Percentiles rank a stretch among this genome's conserved stretches.
Evolutionary conservation across 257 asterid species (phyloP).

Genomic region (Cynanchum wilfordii): DNA sequence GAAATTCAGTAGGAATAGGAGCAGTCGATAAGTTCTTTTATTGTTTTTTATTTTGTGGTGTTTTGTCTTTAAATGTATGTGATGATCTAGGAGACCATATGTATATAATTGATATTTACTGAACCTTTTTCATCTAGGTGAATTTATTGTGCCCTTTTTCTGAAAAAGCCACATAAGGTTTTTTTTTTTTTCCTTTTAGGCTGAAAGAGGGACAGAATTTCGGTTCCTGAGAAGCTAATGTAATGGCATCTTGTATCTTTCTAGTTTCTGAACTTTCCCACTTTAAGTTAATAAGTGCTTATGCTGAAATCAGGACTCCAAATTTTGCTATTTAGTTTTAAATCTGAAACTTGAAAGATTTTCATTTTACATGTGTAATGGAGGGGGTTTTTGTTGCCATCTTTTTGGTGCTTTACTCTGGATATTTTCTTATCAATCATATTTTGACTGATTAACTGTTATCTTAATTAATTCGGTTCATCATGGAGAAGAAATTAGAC

Average conservation of each 20-base stretch:
- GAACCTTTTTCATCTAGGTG: background rate
- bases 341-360: background rate
- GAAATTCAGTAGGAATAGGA: background rate
- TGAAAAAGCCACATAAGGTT: background rate
- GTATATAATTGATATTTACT: background rate
- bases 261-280: background rate
- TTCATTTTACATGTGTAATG: background rate
- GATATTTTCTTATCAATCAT: background rate
- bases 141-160: background rate
- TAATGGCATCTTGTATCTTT: background rate
- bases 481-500: conserved; percentile 1
- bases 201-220: background rate
- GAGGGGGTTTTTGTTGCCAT: background rate
- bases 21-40: background rate
- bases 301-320: background rate
- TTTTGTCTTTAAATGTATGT: background rate
- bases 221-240: background rate
- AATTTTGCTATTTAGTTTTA: background rate
- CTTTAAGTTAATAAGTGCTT: background rate
- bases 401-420: background rate
- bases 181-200: background rate
- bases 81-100: background rate
- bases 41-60: background rate
- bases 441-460: background rate
- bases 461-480: background rate